Conservation (phyloP, 2,329 filamentous ascomycete species). For the Penicillium expansum region DNA sequence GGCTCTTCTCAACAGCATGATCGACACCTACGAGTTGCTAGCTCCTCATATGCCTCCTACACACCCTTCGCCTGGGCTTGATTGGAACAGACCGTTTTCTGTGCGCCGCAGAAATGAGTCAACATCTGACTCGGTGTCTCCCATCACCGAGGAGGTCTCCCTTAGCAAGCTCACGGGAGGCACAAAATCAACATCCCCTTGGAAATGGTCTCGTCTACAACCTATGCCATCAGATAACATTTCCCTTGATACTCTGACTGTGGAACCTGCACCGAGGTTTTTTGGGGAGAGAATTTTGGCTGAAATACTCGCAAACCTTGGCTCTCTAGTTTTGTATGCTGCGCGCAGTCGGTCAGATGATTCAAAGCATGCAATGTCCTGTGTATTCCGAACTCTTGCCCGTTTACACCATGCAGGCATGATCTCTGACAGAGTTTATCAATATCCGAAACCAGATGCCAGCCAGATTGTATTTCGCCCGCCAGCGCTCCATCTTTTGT, state of each 20-base stretch:
- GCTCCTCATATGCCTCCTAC: conserved; percentile 15
- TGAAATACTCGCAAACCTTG: conserved; percentile 41
- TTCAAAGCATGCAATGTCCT: conserved; percentile 43
- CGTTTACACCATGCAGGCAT: conserved; percentile 46
- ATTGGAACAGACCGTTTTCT: conserved; percentile 12
- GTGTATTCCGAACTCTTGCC: conserved; percentile 45
- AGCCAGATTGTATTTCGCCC: conserved; percentile 38
- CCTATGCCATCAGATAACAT: conserved; percentile 8
- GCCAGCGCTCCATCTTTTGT: conserved; percentile 45
- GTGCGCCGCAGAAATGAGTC: conserved; percentile 1
- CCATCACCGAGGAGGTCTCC: conserved; percentile 18
- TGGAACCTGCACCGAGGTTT: conserved; percentile 24
- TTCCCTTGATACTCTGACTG: conserved; percentile 24
- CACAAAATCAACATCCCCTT: conserved; percentile 1
- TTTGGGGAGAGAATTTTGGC: conserved; percentile 31
- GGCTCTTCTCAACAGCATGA: conserved; percentile 37
- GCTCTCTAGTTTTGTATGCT: conserved; percentile 42
- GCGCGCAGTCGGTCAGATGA: conserved; percentile 36
- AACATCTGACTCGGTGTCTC: background rate
- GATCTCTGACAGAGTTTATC: conserved; percentile 46
- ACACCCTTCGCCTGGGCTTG: conserved; percentile 6
- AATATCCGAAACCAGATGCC: conserved; percentile 31
- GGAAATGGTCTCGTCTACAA: conserved; percentile 3
- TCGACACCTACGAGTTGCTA: conserved; percentile 37
- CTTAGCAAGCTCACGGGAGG: conserved; percentile 32